These are phyloP conservation scores for Curvularia sp. DNA, from an alignment of 2,329 filamentous ascomycete species.

Conservation along the genomic window DNA sequence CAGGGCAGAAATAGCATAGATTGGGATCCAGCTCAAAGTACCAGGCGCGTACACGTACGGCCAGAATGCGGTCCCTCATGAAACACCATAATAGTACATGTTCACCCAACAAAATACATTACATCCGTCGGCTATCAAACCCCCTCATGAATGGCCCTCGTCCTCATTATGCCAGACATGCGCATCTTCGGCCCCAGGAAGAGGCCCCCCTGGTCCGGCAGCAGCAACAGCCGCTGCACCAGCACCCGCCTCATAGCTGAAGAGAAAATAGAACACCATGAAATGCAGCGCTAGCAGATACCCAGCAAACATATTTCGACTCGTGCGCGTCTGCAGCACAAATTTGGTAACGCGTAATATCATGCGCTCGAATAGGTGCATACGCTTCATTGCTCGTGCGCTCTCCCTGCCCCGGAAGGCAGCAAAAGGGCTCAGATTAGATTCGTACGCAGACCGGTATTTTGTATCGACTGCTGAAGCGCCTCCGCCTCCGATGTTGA, in stretches of 20 bases:
- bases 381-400: constrained; percentile 85
- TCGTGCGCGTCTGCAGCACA: constrained; percentile 87
- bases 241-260: constrained; percentile 71
- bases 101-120: constrained; percentile 15
- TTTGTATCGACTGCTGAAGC: constrained; percentile 62
- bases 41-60: neutral
- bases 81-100: constrained; percentile 10
- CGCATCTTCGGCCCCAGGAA: constrained; percentile 25
- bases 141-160: constrained; percentile 16
- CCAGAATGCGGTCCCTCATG: constrained; percentile 2
- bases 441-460: constrained; percentile 92
- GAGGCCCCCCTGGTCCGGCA: constrained; percentile 31
- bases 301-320: constrained; percentile 89
- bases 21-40: neutral
- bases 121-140: constrained; percentile 25
- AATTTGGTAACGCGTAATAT: constrained; percentile 91
- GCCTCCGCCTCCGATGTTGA: constrained; percentile 59
- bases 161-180: constrained; percentile 49
- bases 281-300: constrained; percentile 91
- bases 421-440: constrained; percentile 93
- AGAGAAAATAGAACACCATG: constrained; percentile 84
- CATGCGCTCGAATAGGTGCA: constrained; percentile 88
- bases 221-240: constrained; percentile 40
- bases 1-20: neutral
- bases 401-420: constrained; percentile 95